Conservation (phyloP, 805 yeast species). For the Kregervanrija fluxuum region DNA sequence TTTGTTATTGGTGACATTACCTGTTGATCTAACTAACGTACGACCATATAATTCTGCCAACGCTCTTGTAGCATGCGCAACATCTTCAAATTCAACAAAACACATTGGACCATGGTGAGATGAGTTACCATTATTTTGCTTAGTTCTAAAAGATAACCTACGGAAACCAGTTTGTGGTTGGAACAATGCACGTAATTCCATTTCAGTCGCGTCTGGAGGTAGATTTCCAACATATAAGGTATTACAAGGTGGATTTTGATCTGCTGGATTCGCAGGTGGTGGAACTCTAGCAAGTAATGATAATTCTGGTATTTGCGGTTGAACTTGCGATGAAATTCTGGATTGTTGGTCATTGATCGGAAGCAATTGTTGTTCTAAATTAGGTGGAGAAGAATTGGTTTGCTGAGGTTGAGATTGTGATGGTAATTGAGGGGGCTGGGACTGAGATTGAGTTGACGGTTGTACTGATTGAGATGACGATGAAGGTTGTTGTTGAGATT, state of each 20-base stretch:
- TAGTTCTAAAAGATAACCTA: constrained; percentile 84
- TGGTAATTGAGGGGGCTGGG: constrained; percentile 4
- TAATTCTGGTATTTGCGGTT: constrained; percentile 42
- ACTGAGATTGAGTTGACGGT: constrained; percentile 8
- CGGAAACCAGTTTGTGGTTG: constrained; percentile 89
- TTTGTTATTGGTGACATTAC: constrained; percentile 36
- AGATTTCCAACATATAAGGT: constrained; percentile 94
- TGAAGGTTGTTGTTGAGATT: constrained; percentile 6
- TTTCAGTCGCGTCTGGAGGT: constrained; percentile 95
- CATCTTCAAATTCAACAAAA: constrained; percentile 97
- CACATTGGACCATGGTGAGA: constrained; percentile 95
- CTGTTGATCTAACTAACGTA: constrained; percentile 75
- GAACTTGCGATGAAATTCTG: constrained; percentile 15
- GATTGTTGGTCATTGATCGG: constrained; percentile 16
- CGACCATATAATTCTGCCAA: constrained; percentile 91
- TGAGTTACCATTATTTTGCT: constrained; percentile 30
- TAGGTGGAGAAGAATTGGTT: constrained; percentile 6
- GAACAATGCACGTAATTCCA: constrained; percentile 80
- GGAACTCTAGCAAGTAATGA: constrained; percentile 74
- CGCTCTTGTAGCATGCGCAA: constrained; percentile 87
- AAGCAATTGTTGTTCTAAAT: constrained; percentile 22
- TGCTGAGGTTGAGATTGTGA: constrained; percentile 2
- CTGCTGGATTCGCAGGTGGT: constrained; percentile 96
- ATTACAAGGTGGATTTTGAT: constrained; percentile 98
- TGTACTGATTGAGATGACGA: constrained; percentile 4